Evolutionary conservation across 1,139 yeast genomes (phyloP).

Genomic region (Yamadazyma blattariae): DNA sequence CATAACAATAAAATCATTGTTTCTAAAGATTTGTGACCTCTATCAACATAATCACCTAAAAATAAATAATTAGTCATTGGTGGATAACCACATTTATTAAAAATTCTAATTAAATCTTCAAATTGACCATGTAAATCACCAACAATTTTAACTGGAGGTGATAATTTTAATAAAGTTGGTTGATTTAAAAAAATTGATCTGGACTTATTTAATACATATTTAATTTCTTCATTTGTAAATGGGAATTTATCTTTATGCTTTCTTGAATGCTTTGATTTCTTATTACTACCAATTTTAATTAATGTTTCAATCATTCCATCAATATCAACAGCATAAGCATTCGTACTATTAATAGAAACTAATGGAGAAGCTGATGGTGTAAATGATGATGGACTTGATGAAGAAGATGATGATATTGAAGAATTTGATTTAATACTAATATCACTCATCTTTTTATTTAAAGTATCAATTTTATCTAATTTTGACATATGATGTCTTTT

Average conservation of each 20-base stretch:
- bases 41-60: slow-evolving; percentile 82
- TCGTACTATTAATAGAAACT: slow-evolving; percentile 13
- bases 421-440: neutral
- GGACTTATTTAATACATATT: slow-evolving; percentile 62
- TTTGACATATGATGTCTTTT: neutral
- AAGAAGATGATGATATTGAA: slow-evolving; percentile 17
- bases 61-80: slow-evolving; percentile 76
- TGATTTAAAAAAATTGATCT: slow-evolving; percentile 71
- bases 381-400: slow-evolving; percentile 5
- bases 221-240: slow-evolving; percentile 52
- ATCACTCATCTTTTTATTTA: slow-evolving; percentile 1
- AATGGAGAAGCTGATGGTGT: slow-evolving; percentile 24
- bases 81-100: slow-evolving; percentile 77
- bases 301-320: slow-evolving; percentile 56
- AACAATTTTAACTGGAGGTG: slow-evolving; percentile 83
- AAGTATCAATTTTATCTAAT: slow-evolving; percentile 4
- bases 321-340: slow-evolving; percentile 37
- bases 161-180: slow-evolving; percentile 71
- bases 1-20: slow-evolving; percentile 70
- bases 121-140: slow-evolving; percentile 90
- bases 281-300: slow-evolving; percentile 38
- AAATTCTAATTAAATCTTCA: slow-evolving; percentile 68
- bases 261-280: slow-evolving; percentile 22
- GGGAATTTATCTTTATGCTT: slow-evolving; percentile 40
- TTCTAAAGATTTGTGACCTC: slow-evolving; percentile 82